A percentile compares a stretch with the other conserved stretches of the same genome.
Evolutionary conservation across 75 land plant species (phyloP).

Genomic region (Adiantum capillusveneris): DNA sequence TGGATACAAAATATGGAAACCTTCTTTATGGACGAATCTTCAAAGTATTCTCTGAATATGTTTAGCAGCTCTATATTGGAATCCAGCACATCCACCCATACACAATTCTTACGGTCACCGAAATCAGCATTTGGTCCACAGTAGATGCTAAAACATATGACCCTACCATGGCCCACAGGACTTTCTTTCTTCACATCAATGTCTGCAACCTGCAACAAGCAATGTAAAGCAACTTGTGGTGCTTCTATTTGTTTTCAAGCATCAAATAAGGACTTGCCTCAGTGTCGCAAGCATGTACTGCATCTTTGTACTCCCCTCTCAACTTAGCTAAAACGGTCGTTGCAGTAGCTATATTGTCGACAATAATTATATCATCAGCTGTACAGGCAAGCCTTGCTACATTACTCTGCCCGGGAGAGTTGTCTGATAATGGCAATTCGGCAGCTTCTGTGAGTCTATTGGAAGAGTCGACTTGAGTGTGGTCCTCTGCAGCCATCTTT

Average conservation of each 20-base stretch:
- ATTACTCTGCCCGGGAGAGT: neutral
- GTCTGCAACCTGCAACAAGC: constrained; percentile 46
- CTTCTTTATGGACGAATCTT: constrained; percentile 71
- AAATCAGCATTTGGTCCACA: constrained; percentile 67
- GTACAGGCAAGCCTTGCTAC: neutral
- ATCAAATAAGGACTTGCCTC: constrained; percentile 34
- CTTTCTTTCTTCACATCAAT: constrained; percentile 90
- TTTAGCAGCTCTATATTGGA: constrained; percentile 50
- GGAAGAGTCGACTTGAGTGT: neutral
- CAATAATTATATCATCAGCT: constrained; percentile 42
- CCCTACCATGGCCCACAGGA: constrained; percentile 85
- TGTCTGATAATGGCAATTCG: neutral
- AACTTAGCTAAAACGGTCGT: constrained; percentile 49
- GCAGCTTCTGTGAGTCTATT: neutral
- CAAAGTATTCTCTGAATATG: constrained; percentile 73
- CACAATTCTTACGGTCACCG: constrained; percentile 68
- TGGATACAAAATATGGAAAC: constrained; percentile 16
- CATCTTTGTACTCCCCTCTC: constrained; percentile 53
- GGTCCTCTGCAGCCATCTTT: neutral
- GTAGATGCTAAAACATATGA: constrained; percentile 91
- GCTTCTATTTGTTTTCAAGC: neutral
- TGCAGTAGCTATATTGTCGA: constrained; percentile 49
- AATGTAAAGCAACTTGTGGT: neutral
- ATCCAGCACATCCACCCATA: constrained; percentile 91
- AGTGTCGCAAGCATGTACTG: constrained; percentile 84